Evolutionary conservation across 345 rosid species (phyloP).

Genomic region (Anastatica hierochuntica): DNA sequence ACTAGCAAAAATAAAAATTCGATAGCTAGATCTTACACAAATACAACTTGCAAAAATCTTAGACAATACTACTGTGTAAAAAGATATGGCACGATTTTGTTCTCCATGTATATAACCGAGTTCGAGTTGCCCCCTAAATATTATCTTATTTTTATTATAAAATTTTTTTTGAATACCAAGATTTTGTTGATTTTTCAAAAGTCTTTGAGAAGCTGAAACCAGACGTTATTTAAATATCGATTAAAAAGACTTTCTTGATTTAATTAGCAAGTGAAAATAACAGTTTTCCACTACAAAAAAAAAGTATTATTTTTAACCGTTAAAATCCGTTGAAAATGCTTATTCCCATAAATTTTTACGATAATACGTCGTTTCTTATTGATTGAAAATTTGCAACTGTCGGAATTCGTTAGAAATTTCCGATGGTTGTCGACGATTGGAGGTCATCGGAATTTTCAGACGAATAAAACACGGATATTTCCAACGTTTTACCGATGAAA

Average conservation of each 20-base stretch:
- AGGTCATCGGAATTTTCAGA: no score
- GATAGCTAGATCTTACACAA: constrained; percentile 2
- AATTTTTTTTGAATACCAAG: not conserved
- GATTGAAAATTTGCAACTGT: no score
- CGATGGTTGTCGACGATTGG: no score
- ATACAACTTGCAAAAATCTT: not conserved
- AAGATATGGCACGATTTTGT: constrained; percentile 25
- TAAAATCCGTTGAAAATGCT: no score
- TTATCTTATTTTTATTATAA: constrained; percentile 3
- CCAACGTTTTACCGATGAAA: no score
- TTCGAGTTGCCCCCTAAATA: constrained; percentile 17
- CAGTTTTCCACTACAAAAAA: no score
- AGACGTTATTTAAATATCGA: no score
- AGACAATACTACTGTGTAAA: not conserved
- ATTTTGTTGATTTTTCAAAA: not conserved
- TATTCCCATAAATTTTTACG: no score
- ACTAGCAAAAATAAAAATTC: not conserved
- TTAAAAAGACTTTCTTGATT: not conserved
- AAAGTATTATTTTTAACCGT: no score
- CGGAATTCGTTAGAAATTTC: no score
- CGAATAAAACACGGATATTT: no score
- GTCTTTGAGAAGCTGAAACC: not conserved
- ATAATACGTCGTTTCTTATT: no score
- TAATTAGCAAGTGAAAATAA: not conserved
- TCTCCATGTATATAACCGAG: constrained; percentile 15